Base-by-base conservation (phyloP, 805 yeast genomes). In the Grigorovia yakushimaensis region DNA sequence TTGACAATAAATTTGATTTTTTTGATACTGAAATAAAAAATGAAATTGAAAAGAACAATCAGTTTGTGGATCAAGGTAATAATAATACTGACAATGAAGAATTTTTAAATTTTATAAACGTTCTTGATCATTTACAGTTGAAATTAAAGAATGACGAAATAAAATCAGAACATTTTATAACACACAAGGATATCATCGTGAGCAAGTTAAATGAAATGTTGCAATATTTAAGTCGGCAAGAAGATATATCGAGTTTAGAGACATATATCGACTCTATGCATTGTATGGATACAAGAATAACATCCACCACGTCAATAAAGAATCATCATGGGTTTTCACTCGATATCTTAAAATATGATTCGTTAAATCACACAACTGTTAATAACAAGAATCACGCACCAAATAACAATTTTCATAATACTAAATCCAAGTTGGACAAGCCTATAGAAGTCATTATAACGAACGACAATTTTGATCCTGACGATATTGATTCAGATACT, bases 291-390 rank as follows among this genome's bases (percentile, higher is more conserved):
- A 15, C 36, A 15, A 42, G 45, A 17, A 42, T 35, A 11, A 11
- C 17, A 9, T 42, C 45, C 4, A 42, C 40, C 9, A 27, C 42
- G 8, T 19, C 42, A 7, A 15, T 19, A 10, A 35, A 17, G 27
- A 45, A 22, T 19, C 22, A 54, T 56, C 23, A 46, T 40, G 62
- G 62, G 5, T 49, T 59, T 37, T 52, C 59, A 10, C 42, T 59
- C 11, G 55, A 58, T 43, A 51, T 59, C 15, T 40, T 59, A 17
- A 54, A 52, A 38, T 40, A 41, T 39, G 40, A 46, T 6, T 7
- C n/a, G 10, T 27, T 15, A 5, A 7, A 27, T 27, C 33, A 27
- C 13, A 27, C 9, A 7, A 27, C 13, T 10, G 33, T 7, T 27
- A 5, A 27, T 7, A 10, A 10, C 27, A 24, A 24, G 27, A n/a